A percentile compares a stretch with the other conserved stretches of the same genome.
These are phyloP conservation scores for Cladosporium sp. DNA, from an alignment of 2,329 filamentous ascomycete species.

Conservation along the genomic window DNA sequence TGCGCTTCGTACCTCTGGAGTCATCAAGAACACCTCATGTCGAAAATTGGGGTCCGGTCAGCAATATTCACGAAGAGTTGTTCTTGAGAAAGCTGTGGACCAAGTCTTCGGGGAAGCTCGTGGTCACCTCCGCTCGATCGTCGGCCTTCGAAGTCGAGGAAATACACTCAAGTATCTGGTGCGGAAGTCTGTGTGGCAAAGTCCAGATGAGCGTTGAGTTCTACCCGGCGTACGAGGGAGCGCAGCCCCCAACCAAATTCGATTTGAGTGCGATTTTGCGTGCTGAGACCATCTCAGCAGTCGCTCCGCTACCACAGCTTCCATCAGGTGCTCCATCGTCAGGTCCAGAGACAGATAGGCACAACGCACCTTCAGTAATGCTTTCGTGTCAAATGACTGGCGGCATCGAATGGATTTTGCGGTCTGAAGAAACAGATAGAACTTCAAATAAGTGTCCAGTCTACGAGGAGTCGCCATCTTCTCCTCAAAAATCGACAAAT, in stretches of 20 bases:
- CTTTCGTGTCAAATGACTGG: not conserved
- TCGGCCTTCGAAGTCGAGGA: not conserved
- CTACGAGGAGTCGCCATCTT: not conserved
- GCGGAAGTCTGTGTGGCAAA: not conserved
- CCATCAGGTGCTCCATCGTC: not conserved
- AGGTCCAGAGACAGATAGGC: not conserved
- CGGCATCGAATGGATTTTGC: not conserved
- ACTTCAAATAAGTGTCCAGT: not conserved
- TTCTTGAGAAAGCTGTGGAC: not conserved
- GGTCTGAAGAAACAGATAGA: not conserved
- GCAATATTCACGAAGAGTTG: not conserved
- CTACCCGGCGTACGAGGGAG: not conserved
- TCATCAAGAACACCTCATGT: not conserved
- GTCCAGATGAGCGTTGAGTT: not conserved
- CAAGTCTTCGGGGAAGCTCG: not conserved
- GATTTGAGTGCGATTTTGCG: not conserved
- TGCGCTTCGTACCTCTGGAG: not conserved
- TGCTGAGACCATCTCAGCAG: not conserved
- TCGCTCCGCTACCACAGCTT: not conserved
- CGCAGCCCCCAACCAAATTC: not conserved
- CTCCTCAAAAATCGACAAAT: not conserved
- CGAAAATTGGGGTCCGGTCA: not conserved
- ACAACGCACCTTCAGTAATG: not conserved
- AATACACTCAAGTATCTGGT: not conserved
- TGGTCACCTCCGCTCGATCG: not conserved